Conservation (phyloP, 257 asterid genomes). For the Salvia hispanica region DNA sequence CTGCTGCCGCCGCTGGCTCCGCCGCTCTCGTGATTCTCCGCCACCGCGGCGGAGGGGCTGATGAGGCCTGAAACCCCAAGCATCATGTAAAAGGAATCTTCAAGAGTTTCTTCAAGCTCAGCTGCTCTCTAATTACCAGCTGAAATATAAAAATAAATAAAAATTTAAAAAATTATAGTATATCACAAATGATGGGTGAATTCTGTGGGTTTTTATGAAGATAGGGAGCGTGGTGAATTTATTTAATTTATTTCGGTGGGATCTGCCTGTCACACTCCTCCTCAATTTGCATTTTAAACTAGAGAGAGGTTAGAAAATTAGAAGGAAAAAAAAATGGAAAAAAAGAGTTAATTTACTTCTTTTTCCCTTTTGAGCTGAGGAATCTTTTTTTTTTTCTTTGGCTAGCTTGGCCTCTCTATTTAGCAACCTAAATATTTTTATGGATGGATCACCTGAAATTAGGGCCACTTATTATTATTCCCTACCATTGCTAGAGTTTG, state of each 20-base stretch:
- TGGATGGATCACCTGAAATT: slow-evolving; percentile 13
- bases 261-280: slow-evolving; percentile 92
- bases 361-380: slow-evolving; percentile 44
- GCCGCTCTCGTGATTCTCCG: slow-evolving; percentile 70
- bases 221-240: slow-evolving; percentile 80
- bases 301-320: too few species aligned
- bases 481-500: too few species aligned
- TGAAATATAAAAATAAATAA: slow-evolving; percentile 32
- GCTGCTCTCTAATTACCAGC: slow-evolving; percentile 29
- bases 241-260: slow-evolving; percentile 86
- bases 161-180: slow-evolving; percentile 29
- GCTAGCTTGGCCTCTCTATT: slow-evolving; percentile 9
- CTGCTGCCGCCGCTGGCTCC: slow-evolving; percentile 77
- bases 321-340: not conserved
- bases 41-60: too few species aligned
- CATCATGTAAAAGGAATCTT: slow-evolving; percentile 37
- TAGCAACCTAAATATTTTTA: slow-evolving; percentile 22
- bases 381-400: slow-evolving; percentile 32
- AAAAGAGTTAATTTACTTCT: slow-evolving; percentile 5
- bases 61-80: slow-evolving; percentile 53
- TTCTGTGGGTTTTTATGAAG: slow-evolving; percentile 79
- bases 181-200: slow-evolving; percentile 66
- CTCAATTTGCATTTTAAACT: slow-evolving; percentile 13
- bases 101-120: not conserved
- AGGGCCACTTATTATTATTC: slow-evolving; percentile 13